Evolutionary conservation across 1,284 basidiomycete species (phyloP), one percentile per base, ranked within the genome.

Genomic region (Cryptococcus sp.): DNA sequence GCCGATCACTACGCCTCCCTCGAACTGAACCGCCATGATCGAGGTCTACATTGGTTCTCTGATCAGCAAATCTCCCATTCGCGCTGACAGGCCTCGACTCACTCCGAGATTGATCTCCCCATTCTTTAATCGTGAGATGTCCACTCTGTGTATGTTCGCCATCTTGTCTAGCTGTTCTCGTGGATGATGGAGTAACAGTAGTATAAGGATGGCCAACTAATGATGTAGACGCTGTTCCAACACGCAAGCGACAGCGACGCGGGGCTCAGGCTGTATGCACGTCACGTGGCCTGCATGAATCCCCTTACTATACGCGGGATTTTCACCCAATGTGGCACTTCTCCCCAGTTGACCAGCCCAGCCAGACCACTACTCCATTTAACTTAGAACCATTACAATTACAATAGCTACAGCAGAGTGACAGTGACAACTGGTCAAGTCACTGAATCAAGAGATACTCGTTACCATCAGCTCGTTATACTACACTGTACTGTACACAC

Each of bases 1-100:
- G 41, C 96, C 96, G 61, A 99, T 87, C 66, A 99, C 88, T 57
- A 99, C 95, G 51, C 95, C 95, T 44, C 87, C 87, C 46, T 93
- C 85, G 82, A 98, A 99, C 68, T 93, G 91, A 65, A 99, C 95
- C 54, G 95, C 95, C 96, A 99, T 99, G 80, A 99, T 99, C 50
- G 95, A 98, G 56, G 95, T 99, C 90, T 94, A 44, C 3, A 39
- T 72, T 25, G 25, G 15, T 23, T 31, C 44, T 55, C 16, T 57
- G 58, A 44, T 45, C 25, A 23, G 44, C 41, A 39, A 47, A 16
- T 57, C 25, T 41, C 27, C n/a, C 40, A 35, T 5, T n/a, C 42
- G 41, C 6, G 5, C 19, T 19, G 44, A 44, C 11, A 15, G 7
- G 10, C 17, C 7, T 3, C 1, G 16, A 84, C 91, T 66, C 79